Percentiles rank a stretch among this genome's conserved stretches.
These are phyloP conservation scores for Solanum okadae DNA, from an alignment of 257 asterid species.

Conservation along the genomic window DNA sequence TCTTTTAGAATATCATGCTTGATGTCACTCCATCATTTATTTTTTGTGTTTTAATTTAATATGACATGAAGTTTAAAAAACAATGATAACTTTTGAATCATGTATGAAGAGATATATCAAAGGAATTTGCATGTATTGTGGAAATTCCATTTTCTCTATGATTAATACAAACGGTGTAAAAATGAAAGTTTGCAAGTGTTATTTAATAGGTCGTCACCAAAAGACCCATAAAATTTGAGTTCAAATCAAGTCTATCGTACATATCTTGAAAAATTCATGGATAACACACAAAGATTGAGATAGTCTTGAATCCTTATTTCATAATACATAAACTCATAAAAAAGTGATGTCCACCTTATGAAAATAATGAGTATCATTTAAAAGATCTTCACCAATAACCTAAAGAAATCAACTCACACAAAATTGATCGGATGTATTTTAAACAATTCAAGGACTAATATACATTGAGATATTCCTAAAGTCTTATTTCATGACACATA, in stretches of 20 bases:
- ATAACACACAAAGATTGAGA: neutral
- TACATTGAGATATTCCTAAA: too few relatives aligned
- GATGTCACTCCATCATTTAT: neutral
- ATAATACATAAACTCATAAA: neutral
- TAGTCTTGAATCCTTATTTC: neutral
- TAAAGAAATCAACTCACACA: too few relatives aligned
- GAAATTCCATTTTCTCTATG: neutral
- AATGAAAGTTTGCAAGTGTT: neutral
- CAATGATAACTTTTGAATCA: neutral
- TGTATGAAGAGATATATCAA: neutral
- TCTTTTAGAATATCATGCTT: neutral
- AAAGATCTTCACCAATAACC: neutral
- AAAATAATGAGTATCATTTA: neutral
- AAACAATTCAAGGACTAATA: too few relatives aligned
- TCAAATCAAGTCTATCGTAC: neutral
- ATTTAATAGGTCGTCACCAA: neutral
- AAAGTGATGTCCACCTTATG: neutral
- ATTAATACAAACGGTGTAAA: too few relatives aligned
- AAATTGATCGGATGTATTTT: too few relatives aligned
- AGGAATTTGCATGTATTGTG: neutral
- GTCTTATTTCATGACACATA: too few relatives aligned
- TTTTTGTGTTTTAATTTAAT: too few relatives aligned
- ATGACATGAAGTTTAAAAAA: neutral
- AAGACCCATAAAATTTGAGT: neutral
- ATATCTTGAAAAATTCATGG: neutral